Percentiles rank a stretch among this genome's conserved stretches.
Conservation (phyloP, 805 yeast genomes). For the Zygoascus tannicola region DNA sequence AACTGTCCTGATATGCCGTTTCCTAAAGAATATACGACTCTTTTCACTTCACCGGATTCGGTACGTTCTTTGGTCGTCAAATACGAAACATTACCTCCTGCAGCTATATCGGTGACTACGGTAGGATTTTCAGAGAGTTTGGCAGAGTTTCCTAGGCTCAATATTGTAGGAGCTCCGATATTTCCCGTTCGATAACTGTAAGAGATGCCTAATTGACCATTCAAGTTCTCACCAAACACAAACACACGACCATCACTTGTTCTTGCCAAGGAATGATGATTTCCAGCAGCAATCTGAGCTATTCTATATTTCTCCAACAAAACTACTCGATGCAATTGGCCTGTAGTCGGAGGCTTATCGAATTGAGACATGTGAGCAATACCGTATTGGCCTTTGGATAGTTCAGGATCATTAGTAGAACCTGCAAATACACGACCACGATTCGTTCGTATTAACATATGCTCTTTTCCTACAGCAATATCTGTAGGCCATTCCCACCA, state of each 20-base stretch:
- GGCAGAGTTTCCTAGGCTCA: constrained; percentile 17
- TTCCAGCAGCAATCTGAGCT: constrained; percentile 60
- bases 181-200: constrained; percentile 57
- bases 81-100: constrained; percentile 60
- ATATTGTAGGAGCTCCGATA: constrained; percentile 57
- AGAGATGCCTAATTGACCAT: constrained; percentile 76
- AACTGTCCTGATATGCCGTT: constrained; percentile 79
- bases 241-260: constrained; percentile 61
- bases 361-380: constrained; percentile 63
- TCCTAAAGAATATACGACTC: constrained; percentile 56
- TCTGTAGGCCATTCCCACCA: constrained; percentile 45
- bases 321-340: constrained; percentile 44
- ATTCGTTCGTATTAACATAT: constrained; percentile 53
- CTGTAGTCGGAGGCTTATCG: constrained; percentile 42
- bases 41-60: constrained; percentile 14
- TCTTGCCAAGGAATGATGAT: constrained; percentile 59
- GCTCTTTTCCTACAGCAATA: constrained; percentile 54
- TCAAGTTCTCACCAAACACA: constrained; percentile 77
- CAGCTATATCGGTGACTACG: constrained; percentile 38
- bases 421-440: constrained; percentile 54
- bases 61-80: constrained; percentile 24
- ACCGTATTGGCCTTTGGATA: constrained; percentile 71
- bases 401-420: constrained; percentile 41
- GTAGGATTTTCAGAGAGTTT: neutral
- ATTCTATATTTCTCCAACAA: constrained; percentile 40